Percentiles rank a stretch among this genome's conserved stretches.
Conservation (phyloP, 345 rosid genomes). For the Arabis alpina region DNA sequence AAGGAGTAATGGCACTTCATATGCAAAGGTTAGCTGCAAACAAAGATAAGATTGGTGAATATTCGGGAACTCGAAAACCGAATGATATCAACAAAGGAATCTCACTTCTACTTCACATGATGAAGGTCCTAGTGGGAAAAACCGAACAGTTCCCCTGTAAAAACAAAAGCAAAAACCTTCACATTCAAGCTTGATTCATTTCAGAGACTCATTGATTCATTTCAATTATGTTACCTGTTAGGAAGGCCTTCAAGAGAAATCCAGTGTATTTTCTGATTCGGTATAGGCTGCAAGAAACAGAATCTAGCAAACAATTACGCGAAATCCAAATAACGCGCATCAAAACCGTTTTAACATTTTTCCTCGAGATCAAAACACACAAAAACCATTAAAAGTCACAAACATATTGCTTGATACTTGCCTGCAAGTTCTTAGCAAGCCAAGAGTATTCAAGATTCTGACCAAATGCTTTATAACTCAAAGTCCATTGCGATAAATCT, state of each 20-base stretch:
- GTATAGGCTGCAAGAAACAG: slow-evolving; percentile 63
- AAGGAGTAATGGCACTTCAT: slow-evolving; percentile 86
- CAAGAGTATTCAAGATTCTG: slow-evolving; percentile 81
- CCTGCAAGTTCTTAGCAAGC: slow-evolving; percentile 96
- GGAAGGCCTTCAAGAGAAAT: slow-evolving; percentile 87
- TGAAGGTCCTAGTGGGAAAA: slow-evolving; percentile 75
- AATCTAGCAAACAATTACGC: slow-evolving; percentile 12
- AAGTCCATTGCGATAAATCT: slow-evolving; percentile 75
- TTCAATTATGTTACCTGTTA: slow-evolving; percentile 54
- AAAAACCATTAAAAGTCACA: not conserved
- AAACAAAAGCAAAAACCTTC: slow-evolving; percentile 20
- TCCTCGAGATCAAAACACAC: not conserved
- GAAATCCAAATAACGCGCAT: not conserved
- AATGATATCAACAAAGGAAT: slow-evolving; percentile 17
- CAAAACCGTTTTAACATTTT: not conserved
- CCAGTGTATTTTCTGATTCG: slow-evolving; percentile 94
- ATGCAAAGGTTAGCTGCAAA: slow-evolving; percentile 89
- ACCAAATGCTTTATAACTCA: slow-evolving; percentile 86
- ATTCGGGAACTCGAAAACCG: not conserved
- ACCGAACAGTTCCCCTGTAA: slow-evolving; percentile 83
- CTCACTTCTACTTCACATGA: slow-evolving; percentile 82
- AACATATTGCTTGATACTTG: slow-evolving; percentile 30
- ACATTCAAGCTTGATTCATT: slow-evolving; percentile 21
- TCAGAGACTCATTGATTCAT: not conserved
- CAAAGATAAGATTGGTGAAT: slow-evolving; percentile 3